Conservation (phyloP, 2,329 filamentous ascomycete genomes). For the Calonectria fujianensis region DNA sequence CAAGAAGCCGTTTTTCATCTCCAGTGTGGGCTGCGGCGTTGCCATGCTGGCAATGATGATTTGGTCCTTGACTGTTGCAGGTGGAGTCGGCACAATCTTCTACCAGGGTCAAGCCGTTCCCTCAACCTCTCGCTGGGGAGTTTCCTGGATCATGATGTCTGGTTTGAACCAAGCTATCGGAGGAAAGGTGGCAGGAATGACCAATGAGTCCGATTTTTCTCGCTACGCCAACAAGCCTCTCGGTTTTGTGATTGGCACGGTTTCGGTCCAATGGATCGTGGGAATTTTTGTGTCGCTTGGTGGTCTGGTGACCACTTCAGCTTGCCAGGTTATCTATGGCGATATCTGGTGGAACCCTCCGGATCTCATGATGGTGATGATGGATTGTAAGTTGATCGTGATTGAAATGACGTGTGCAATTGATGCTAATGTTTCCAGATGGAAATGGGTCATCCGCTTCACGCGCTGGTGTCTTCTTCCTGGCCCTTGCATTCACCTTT, state of each 20-base stretch:
- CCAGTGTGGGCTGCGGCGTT: conserved; percentile 64
- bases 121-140: conserved; percentile 44
- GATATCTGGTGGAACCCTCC: conserved; percentile 55
- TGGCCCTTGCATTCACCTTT: conserved; percentile 53
- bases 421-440: background rate
- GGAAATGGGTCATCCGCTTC: conserved; percentile 38
- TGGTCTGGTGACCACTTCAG: conserved; percentile 53
- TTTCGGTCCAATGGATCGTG: conserved; percentile 54
- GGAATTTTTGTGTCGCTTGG: conserved; percentile 55
- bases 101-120: conserved; percentile 50
- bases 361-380: conserved; percentile 55
- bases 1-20: conserved; percentile 67
- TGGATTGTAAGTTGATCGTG: conserved; percentile 44
- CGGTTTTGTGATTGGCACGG: conserved; percentile 51
- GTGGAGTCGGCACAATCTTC: conserved; percentile 67
- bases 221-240: conserved; percentile 52
- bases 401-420: background rate
- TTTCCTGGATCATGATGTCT: conserved; percentile 54
- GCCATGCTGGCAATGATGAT: conserved; percentile 70
- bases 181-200: conserved; percentile 54
- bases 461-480: conserved; percentile 57
- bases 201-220: conserved; percentile 57
- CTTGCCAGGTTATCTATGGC: conserved; percentile 55
- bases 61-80: conserved; percentile 66
- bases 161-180: conserved; percentile 55